Base-by-base conservation (phyloP, 2,329 filamentous ascomycete species). In the Nemania sp. region DNA sequence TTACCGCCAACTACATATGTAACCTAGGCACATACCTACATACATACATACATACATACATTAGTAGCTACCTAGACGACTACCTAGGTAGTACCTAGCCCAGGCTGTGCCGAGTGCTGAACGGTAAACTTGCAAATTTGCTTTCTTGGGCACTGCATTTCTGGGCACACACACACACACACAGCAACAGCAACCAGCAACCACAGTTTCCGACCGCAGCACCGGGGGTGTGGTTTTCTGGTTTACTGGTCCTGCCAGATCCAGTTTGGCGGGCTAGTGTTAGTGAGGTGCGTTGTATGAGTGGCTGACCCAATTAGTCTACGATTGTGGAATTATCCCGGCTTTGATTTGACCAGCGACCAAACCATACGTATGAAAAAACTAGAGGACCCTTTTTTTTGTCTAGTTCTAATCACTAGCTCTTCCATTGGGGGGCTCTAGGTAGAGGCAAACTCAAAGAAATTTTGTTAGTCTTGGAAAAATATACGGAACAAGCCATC, bases 251-350 rank as follows among this genome's bases (percentile, higher is more conserved):
- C 59, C 59, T 62, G 59, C 59, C 49, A 26, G 26, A 54, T 51
- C 10, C 26, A 29, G 58, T 29, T 62, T 62, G 53, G 49, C 29
- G 22, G 24, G 51, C 51, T 26, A 47, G 18, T 26, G 13, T 35
- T 7, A 29, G 32, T 20, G n/a, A 32, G 27, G 35, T 35, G 47
- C 18, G 26, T 47, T 18, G 27, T 20, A 53, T 54, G 41, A 63
- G 52, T 63, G 52, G 60, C 60, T 63, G 52, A 41, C 32, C 27
- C n/a, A 35, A 38, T 45, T 41, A 35, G 52, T 45, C 52, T 27
- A 38, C 27, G 52, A 27, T 55, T 35, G 41, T 47, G 60, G 52
- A 38, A 62, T 62, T 62, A 62, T 47, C 26, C 59, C 38, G 22
- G 49, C 38, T 47, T 47, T 53, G 59, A 35, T 35, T 62, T 35